Evolutionary conservation across 192 early-diverging fungal species (phyloP).

Genomic region (Polychytrium aggregatum): DNA sequence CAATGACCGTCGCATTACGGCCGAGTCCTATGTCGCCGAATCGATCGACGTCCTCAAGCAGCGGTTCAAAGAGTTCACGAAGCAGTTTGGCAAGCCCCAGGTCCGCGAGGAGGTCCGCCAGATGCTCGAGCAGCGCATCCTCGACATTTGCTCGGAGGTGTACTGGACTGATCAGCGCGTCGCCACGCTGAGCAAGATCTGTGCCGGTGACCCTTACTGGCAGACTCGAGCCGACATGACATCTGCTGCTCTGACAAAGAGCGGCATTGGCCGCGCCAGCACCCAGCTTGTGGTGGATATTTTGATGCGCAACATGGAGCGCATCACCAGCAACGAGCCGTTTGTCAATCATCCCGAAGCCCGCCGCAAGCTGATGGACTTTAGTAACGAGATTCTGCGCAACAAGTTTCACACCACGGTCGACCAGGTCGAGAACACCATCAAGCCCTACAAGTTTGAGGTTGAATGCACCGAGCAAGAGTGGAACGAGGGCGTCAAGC

Average conservation of each 20-base stretch:
- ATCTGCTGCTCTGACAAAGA: constrained; percentile 83
- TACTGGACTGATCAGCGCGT: constrained; percentile 83
- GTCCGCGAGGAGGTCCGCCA: constrained; percentile 80
- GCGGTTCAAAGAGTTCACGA: constrained; percentile 87
- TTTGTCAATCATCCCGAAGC: constrained; percentile 79
- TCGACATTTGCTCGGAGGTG: constrained; percentile 82
- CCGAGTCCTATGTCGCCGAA: constrained; percentile 93
- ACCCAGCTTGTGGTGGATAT: constrained; percentile 90
- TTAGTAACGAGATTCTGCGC: constrained; percentile 76
- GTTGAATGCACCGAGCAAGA: constrained; percentile 84
- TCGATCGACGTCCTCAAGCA: constrained; percentile 88
- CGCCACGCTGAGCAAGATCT: constrained; percentile 47
- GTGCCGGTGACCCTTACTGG: constrained; percentile 60
- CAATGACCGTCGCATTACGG: constrained; percentile 88
- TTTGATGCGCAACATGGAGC: constrained; percentile 70
- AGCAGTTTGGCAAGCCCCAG: constrained; percentile 86
- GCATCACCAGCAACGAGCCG: constrained; percentile 62
- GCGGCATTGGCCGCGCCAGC: constrained; percentile 80
- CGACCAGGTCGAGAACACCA: constrained; percentile 97
- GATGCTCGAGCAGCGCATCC: constrained; percentile 82
- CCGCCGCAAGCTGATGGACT: constrained; percentile 63
- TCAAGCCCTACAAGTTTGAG: constrained; percentile 98
- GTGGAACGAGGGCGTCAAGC: constrained; percentile 83
- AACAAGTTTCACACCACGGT: constrained; percentile 78
- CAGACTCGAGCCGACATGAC: constrained; percentile 67